Percentiles rank a stretch among this genome's conserved stretches.
Conservation (phyloP, 345 rosid genomes). For the Hibiscus syriacus region DNA sequence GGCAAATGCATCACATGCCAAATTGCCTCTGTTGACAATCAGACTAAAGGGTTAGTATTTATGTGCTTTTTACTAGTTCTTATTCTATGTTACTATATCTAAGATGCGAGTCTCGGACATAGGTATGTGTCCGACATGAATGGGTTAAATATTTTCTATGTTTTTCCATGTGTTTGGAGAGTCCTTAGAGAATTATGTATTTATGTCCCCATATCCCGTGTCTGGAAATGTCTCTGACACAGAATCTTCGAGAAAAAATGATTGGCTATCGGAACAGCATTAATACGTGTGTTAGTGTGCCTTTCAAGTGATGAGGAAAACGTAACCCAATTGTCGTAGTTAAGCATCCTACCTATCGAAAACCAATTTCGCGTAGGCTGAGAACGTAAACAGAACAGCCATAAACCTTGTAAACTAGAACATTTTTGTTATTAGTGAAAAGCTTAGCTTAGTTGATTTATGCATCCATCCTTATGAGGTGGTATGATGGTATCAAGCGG, state of each 20-base stretch:
- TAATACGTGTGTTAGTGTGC: not conserved
- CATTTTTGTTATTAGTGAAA: not conserved
- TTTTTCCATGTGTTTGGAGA: not conserved
- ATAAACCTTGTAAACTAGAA: not conserved
- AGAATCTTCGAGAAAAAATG: not conserved
- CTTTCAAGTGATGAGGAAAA: not conserved
- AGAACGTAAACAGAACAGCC: not conserved
- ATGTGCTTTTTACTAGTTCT: not conserved
- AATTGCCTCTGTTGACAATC: constrained; percentile 27
- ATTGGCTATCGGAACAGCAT: not conserved
- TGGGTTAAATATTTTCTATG: not conserved
- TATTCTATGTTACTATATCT: not conserved
- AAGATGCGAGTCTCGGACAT: not conserved
- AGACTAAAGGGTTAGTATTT: constrained; percentile 43
- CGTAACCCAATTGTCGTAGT: not conserved
- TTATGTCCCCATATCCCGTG: not conserved
- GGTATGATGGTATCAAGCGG: not conserved
- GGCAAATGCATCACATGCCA: constrained; percentile 35
- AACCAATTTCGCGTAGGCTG: too few relatives aligned
- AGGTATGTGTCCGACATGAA: not conserved
- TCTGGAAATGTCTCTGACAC: not conserved
- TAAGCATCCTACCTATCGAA: not conserved
- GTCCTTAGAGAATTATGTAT: not conserved
- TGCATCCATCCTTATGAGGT: not conserved
- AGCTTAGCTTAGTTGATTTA: not conserved